These are phyloP conservation scores for Blastomyces gilchristii DNA, from an alignment of 2,329 filamentous ascomycete species.

Conservation along the genomic window DNA sequence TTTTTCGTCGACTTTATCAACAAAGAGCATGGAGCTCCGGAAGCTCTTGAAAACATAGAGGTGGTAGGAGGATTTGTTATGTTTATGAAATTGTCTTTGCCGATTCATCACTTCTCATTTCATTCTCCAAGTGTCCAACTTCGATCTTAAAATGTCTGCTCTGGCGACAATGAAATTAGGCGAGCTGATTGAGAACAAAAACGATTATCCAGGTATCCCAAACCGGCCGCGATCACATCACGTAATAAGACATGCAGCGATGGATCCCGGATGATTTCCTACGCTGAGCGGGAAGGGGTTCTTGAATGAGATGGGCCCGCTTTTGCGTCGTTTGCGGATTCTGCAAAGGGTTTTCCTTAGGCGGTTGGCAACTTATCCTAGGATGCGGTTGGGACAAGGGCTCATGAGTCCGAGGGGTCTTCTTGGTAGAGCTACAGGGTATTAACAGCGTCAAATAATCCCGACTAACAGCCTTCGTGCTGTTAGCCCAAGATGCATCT, in stretches of 20 bases:
- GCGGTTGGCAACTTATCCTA: background rate
- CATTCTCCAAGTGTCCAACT: background rate
- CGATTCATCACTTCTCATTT: background rate
- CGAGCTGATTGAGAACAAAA: background rate
- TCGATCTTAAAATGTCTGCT: background rate
- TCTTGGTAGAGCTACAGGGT: conserved; percentile 23
- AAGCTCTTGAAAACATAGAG: conserved; percentile 1
- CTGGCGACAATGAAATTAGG: background rate
- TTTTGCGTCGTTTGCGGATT: conserved; percentile 9
- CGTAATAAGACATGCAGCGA: conserved; percentile 2
- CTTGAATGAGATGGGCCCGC: background rate
- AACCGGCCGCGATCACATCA: background rate
- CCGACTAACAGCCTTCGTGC: conserved; percentile 29
- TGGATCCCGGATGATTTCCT: background rate
- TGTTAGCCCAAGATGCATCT: conserved; percentile 32
- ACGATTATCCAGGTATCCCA: background rate
- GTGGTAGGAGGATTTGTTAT: background rate
- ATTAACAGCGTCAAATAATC: conserved; percentile 31
- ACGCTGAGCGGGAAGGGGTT: background rate
- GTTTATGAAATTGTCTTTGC: background rate
- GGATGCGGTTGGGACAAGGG: background rate
- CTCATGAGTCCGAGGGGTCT: background rate
- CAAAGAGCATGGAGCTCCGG: background rate
- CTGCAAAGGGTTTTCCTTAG: background rate
- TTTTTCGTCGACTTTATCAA: background rate